Percentiles rank a stretch among this genome's conserved stretches.
These are phyloP conservation scores for Leavenworthia alabamica DNA, from an alignment of 345 rosid species.

Conservation along the genomic window DNA sequence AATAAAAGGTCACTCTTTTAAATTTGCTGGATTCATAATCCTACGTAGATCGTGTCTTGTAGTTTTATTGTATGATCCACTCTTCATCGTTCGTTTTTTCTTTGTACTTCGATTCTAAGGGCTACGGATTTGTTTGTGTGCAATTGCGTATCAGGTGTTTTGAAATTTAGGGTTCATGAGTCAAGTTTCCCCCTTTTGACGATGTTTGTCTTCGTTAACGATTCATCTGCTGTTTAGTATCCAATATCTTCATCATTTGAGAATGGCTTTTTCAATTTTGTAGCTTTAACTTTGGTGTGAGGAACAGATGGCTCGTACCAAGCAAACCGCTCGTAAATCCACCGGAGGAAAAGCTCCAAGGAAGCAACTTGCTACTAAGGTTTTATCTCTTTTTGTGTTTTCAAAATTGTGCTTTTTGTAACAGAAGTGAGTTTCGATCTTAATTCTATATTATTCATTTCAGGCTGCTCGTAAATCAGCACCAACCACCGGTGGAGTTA, in stretches of 20 bases:
- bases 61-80: neutral
- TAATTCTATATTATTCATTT: neutral
- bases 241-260: neutral
- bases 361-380: slow-evolving; percentile 91
- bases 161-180: no score
- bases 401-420: neutral
- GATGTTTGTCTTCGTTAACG: neutral
- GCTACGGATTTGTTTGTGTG: neutral
- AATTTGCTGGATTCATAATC: no score
- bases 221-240: neutral
- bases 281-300: neutral
- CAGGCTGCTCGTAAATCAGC: slow-evolving; percentile 90
- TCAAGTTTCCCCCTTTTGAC: no score
- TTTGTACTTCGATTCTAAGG: neutral
- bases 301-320: slow-evolving; percentile 75
- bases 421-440: neutral
- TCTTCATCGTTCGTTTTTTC: neutral
- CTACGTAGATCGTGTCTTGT: no score
- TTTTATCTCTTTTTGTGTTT: neutral
- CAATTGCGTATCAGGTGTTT: neutral
- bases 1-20: neutral
- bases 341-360: slow-evolving; percentile 92
- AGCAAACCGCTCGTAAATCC: slow-evolving; percentile 86
- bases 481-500: slow-evolving; percentile 84
- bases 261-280: neutral